Evolutionary conservation across 176 grass and related monocot genomes (phyloP), one percentile per base, ranked within the genome.

Genomic region (Juncus effusus): DNA sequence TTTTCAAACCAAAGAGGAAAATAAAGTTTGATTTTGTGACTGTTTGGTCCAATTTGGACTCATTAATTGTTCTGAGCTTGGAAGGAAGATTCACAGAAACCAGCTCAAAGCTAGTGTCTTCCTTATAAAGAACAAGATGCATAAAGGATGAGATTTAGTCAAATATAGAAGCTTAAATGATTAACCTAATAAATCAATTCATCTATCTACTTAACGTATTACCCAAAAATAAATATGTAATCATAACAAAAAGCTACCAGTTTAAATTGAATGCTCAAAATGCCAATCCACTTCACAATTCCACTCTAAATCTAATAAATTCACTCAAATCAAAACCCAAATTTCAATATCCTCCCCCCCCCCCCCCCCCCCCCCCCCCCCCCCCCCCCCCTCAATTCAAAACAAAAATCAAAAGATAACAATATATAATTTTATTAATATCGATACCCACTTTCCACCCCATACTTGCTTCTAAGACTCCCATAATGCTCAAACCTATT

Each of bases 401-500:
- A 72, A 47, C 40, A 41, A 45, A 72, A 58, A 7, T 59, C 37
- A 57, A 58, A 72, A 60, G 42, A 53, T 59, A 28, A 35, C 40
- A 28, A 36, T 3, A 59, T 42, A 58, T 14, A 47, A 38, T 11
- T 72, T 56, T 57, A 49, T 76, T 80, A 99, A 76, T 89, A 99
- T 67, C 89, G 69, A 73, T 82, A 93, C 44, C 80, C 81, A 50
- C 60, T 76, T 13, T 93, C 94, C 12, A 82, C 67, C 0, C 58
- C 80, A 13, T 90, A 90, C 74, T 93, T 99, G 80, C 72, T 87
- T 51, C 83, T 80, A 41, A 81, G 69, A 63, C 75, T 87, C 55
- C 8, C 15, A 81, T 99, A 99, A 67, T 78, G 89, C 54, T 85
- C 94, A 51, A 84, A 93, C 78, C 86, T 93, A 0, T 82, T 38